Conservation (phyloP, 108 stramenopile genomes). For the Skeletonema marinoi region DNA sequence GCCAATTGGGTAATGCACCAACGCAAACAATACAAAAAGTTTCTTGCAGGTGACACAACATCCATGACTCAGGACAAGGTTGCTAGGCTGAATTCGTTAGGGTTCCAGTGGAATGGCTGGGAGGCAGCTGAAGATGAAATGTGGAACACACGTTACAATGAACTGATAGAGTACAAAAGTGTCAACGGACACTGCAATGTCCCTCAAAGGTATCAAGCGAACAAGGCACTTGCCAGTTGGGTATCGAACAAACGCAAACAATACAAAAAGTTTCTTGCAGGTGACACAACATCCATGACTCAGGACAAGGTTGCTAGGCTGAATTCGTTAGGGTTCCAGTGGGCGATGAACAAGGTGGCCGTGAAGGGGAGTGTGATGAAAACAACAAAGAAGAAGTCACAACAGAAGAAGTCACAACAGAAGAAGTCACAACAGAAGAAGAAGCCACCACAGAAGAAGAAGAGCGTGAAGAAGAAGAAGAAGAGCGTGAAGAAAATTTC, state of each 20-base stretch:
- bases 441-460: too few species aligned
- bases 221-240: slow-evolving; percentile 65
- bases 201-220: too few species aligned
- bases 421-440: too few species aligned
- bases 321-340: slow-evolving; percentile 61
- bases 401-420: too few species aligned
- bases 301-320: slow-evolving; percentile 68
- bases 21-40: slow-evolving; percentile 46
- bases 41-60: background rate
- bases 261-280: slow-evolving; percentile 57
- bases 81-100: background rate
- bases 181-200: too few species aligned
- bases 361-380: too few species aligned
- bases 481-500: too few species aligned
- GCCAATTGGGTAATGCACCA: slow-evolving; percentile 61
- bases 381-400: too few species aligned
- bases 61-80: background rate
- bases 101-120: background rate
- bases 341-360: slow-evolving; percentile 17
- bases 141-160: too few species aligned
- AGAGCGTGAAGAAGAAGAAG: too few species aligned
- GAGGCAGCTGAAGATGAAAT: too few species aligned
- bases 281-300: slow-evolving; percentile 67
- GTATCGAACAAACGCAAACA: slow-evolving; percentile 60
- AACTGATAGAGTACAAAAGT: too few species aligned